These are phyloP conservation scores for Bipolaris bicolor DNA, from an alignment of 2,329 filamentous ascomycete species.

Conservation along the genomic window DNA sequence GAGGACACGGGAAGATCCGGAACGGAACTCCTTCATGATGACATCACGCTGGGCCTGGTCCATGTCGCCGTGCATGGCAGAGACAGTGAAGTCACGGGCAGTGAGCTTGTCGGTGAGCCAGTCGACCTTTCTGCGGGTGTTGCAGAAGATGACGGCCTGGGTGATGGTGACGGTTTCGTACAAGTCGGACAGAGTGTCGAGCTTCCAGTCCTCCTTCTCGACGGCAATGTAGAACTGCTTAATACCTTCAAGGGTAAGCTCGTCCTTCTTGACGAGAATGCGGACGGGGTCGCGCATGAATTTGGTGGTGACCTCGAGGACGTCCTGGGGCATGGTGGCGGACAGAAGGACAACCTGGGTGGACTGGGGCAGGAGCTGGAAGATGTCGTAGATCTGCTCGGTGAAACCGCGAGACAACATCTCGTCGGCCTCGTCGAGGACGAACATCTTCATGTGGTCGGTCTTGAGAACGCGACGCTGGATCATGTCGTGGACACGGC, in stretches of 20 bases:
- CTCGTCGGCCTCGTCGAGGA: conserved; percentile 98
- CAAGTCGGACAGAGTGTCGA: conserved; percentile 96
- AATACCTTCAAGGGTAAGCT: conserved; percentile 99
- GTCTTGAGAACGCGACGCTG: conserved; percentile 97
- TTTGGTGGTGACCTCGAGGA: conserved; percentile 98
- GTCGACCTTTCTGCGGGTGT: conserved; percentile 99
- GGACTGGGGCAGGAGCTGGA: conserved; percentile 96
- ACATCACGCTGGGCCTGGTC: conserved; percentile 96
- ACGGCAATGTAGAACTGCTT: conserved; percentile 99
- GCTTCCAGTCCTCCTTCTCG: conserved; percentile 99
- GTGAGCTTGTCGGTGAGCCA: conserved; percentile 99
- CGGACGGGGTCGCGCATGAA: conserved; percentile 99
- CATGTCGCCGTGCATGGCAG: conserved; percentile 99
- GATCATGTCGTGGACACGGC: conserved; percentile 99
- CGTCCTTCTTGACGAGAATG: conserved; percentile 99
- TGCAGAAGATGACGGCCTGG: conserved; percentile 99
- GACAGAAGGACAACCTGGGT: conserved; percentile 98
- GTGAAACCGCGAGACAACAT: conserved; percentile 99
- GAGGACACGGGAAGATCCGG: conserved; percentile 95
- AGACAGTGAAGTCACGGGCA: conserved; percentile 98
- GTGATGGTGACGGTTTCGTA: conserved; percentile 99
- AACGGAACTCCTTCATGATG: conserved; percentile 99
- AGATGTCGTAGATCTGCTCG: conserved; percentile 99
- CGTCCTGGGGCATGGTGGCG: conserved; percentile 98
- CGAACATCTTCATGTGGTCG: conserved; percentile 99